A percentile compares a stretch with the other conserved stretches of the same genome.
Conservation (phyloP, 2,329 filamentous ascomycete genomes). For the Aureobasidium sp. region DNA sequence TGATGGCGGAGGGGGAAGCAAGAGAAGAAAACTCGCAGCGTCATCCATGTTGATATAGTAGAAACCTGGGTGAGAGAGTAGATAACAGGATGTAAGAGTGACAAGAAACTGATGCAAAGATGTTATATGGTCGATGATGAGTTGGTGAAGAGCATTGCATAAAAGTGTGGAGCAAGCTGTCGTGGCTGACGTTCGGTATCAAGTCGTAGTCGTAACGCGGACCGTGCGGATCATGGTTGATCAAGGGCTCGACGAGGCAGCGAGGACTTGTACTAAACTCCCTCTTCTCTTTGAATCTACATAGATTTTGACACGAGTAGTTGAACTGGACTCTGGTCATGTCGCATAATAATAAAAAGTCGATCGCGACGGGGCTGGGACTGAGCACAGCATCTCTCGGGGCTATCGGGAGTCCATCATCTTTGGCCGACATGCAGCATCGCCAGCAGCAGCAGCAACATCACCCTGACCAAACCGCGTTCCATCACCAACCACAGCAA, state of each 20-base stretch:
- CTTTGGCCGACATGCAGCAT: neutral
- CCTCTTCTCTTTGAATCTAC: neutral
- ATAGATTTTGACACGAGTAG: neutral
- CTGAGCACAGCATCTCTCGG: neutral
- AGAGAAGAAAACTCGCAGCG: conserved; percentile 29
- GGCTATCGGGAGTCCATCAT: neutral
- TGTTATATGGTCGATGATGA: neutral
- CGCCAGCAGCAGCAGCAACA: neutral
- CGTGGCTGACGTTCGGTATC: neutral
- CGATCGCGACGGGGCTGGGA: neutral
- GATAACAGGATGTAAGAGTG: too few species aligned
- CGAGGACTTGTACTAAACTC: neutral
- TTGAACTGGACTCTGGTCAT: neutral
- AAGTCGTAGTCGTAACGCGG: neutral
- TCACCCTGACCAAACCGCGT: neutral
- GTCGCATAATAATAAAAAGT: neutral
- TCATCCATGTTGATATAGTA: conserved; percentile 10
- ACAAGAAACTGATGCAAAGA: too few species aligned
- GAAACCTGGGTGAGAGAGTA: neutral
- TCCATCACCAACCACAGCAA: neutral
- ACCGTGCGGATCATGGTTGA: too few species aligned
- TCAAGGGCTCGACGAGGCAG: neutral
- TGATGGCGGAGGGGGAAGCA: conserved; percentile 37
- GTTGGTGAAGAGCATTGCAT: neutral
- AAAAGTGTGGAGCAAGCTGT: neutral